Evolutionary conservation across 805 yeast genomes (phyloP).

Genomic region (Candida ortonii): DNA sequence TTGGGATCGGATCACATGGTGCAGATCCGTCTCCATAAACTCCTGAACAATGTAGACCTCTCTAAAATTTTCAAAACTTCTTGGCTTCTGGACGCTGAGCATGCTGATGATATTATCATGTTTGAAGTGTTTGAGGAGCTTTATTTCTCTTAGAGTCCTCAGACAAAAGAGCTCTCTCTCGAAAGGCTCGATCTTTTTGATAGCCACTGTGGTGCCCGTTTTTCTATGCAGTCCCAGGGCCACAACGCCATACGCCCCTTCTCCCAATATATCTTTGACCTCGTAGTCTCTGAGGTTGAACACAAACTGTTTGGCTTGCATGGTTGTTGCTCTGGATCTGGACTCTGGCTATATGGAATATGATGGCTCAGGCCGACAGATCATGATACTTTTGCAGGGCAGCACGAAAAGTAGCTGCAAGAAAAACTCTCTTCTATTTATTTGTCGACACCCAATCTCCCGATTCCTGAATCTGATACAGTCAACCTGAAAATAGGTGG

Average conservation of each 20-base stretch:
- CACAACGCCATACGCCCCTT: slow-evolving; percentile 82
- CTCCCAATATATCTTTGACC: slow-evolving; percentile 62
- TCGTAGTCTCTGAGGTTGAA: slow-evolving; percentile 65
- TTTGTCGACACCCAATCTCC: no score
- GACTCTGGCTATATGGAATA: no score
- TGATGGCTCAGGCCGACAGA: no score
- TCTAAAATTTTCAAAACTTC: slow-evolving; percentile 52
- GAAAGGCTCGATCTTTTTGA: slow-evolving; percentile 74
- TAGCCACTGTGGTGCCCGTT: slow-evolving; percentile 61
- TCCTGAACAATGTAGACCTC: slow-evolving; percentile 79
- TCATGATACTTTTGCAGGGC: no score
- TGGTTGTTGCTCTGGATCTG: no score
- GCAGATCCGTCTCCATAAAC: slow-evolving; percentile 72
- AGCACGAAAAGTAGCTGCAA: no score
- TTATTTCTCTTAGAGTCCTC: slow-evolving; percentile 69
- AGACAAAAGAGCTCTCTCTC: slow-evolving; percentile 62
- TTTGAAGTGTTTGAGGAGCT: slow-evolving; percentile 59
- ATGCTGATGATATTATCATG: slow-evolving; percentile 74
- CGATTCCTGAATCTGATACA: no score
- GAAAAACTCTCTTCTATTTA: no score
- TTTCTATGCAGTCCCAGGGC: slow-evolving; percentile 65
- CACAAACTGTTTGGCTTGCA: slow-evolving; percentile 43
- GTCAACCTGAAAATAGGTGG: no score
- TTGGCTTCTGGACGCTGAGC: slow-evolving; percentile 64
- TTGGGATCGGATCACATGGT: slow-evolving; percentile 57